phyloP scores from a whole-genome alignment of 257 asterid genomes.

The Gentiana straminea region DNA sequence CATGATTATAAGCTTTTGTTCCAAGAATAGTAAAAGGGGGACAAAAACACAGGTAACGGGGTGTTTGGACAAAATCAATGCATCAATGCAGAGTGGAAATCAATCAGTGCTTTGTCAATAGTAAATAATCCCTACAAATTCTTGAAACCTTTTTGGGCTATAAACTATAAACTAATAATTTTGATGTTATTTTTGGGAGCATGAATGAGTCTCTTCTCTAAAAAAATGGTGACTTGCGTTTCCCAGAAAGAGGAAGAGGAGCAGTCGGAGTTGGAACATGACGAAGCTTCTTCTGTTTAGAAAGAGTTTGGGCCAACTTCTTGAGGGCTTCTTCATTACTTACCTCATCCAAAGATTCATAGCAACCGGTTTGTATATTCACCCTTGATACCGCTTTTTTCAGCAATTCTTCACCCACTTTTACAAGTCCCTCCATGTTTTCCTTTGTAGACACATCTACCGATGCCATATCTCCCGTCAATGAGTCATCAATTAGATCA shows the following conservation, averaged over 20 bases:
- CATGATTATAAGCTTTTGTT: no score
- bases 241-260: no score
- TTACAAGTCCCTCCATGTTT: constrained; percentile 15
- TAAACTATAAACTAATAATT: no score
- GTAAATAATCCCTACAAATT: no score
- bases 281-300: constrained; percentile 26
- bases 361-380: constrained; percentile 10
- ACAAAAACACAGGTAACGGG: no score
- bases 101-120: no score
- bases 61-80: no score
- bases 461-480: constrained; percentile 16
- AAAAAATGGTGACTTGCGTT: not conserved
- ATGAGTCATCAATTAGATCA: constrained; percentile 44
- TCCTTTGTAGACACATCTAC: constrained; percentile 16
- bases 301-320: constrained; percentile 29
- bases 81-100: no score
- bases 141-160: no score
- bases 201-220: no score
- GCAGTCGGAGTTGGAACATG: constrained; percentile 1
- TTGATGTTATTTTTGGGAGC: no score
- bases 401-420: constrained; percentile 21
- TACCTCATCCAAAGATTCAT: constrained; percentile 8
- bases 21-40: no score
- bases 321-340: constrained; percentile 13
- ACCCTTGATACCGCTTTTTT: constrained; percentile 27